Evolutionary conservation across 768 basidiomycete species (phyloP), one percentile per base, ranked within the genome.

Genomic region (Coprinopsis cinerea): DNA sequence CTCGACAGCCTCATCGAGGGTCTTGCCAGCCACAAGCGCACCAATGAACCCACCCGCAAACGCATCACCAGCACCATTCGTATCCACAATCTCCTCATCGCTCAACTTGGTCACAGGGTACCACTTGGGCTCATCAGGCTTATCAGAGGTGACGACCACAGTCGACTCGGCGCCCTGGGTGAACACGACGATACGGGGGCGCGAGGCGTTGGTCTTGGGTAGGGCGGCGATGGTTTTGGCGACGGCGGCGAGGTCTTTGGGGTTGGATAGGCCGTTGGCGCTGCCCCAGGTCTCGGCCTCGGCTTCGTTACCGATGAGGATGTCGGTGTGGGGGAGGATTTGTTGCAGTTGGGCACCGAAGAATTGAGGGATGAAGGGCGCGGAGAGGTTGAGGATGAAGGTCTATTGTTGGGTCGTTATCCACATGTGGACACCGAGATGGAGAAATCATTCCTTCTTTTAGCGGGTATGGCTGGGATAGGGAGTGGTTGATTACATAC

Each of bases 31-130:
- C 45, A 90, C 83, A 49, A 80, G 74, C 1, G 86, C 94, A 44
- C 91, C 96, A 47, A 97, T 68, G 78, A 98, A 94, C 32, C 90
- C 96, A 51, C 95, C 96, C 22, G 93, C 92, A 59, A 99, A 98
- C 36, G 91, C 92, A 64, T 99, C 95, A 36, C 96, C 96, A 18
- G 96, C 96, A 45, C 91, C 96, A 67, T 99, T 99, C 42, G 96
- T 98, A 65, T 99, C 96, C 51, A 96, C 85, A 57, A 96, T 93
- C 65, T 83, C 59, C 34, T 72, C 76, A 47, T 76, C 74, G 40
- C 61, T 57, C 51, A 95, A 70, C 32, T 75, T 69, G 46, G 70
- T 62, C 44, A 95, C 90, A 2, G 70, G 50, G 66, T 72, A 85
- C 14, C 71, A 59, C 68, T 82, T 81, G 28, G 78, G 72, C 43